These are phyloP conservation scores for Colletotrichum orbiculare DNA, from an alignment of 2,329 filamentous ascomycete genomes.

Conservation along the genomic window DNA sequence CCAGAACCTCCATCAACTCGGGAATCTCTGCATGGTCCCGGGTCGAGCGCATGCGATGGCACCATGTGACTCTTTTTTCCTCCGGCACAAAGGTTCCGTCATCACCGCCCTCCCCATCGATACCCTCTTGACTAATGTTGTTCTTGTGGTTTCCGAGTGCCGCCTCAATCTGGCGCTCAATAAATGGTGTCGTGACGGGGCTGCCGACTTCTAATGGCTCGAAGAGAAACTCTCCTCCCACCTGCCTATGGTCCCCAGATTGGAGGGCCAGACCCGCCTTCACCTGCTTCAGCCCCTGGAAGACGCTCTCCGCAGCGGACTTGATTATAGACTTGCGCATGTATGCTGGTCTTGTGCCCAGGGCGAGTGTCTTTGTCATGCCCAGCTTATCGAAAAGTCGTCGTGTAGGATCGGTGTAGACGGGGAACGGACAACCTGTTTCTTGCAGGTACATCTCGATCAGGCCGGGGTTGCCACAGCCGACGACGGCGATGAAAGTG, in stretches of 20 bases:
- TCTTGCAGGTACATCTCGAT: slow-evolving; percentile 74
- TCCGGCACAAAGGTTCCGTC: slow-evolving; percentile 48
- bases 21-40: slow-evolving; percentile 80
- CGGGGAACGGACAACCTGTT: slow-evolving; percentile 75
- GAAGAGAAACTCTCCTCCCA: slow-evolving; percentile 84
- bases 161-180: slow-evolving; percentile 45
- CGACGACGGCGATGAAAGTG: slow-evolving; percentile 76
- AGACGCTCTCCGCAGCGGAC: slow-evolving; percentile 61
- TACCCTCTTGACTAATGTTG: slow-evolving; percentile 28
- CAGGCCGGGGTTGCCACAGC: slow-evolving; percentile 76
- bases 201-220: slow-evolving; percentile 62
- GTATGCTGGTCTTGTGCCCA: slow-evolving; percentile 73
- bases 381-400: slow-evolving; percentile 74
- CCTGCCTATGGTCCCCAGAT: slow-evolving; percentile 74
- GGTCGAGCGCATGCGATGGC: slow-evolving; percentile 83
- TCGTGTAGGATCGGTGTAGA: slow-evolving; percentile 80
- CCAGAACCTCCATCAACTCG: slow-evolving; percentile 72
- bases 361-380: slow-evolving; percentile 72
- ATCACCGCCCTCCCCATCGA: slow-evolving; percentile 35
- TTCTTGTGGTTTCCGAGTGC: slow-evolving; percentile 27
- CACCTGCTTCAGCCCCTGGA: slow-evolving; percentile 70
- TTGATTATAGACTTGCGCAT: slow-evolving; percentile 66
- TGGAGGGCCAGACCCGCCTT: slow-evolving; percentile 68
- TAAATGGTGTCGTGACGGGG: slow-evolving; percentile 56
- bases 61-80: slow-evolving; percentile 78